Conservation (phyloP, 2,329 filamentous ascomycete genomes). For the Pestalotiopsis sp. region DNA sequence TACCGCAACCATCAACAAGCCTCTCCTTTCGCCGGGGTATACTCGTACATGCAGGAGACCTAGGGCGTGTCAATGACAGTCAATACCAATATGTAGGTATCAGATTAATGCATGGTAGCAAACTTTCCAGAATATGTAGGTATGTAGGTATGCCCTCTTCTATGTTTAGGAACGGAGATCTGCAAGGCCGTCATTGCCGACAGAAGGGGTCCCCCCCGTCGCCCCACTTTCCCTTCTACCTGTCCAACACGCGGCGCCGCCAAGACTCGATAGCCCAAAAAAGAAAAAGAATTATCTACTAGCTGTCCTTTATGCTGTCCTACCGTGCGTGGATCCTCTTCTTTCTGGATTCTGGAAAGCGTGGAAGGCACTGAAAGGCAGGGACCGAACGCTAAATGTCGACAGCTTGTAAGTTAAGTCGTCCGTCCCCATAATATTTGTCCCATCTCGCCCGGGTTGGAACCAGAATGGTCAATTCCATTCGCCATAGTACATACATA, state of each 20-base stretch:
- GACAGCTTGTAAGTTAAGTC: neutral
- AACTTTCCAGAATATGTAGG: neutral
- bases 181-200: neutral
- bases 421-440: neutral
- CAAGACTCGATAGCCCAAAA: neutral
- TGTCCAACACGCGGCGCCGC: neutral
- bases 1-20: too few relatives aligned
- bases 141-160: neutral
- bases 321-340: neutral
- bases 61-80: too few relatives aligned
- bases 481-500: neutral
- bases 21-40: too few relatives aligned
- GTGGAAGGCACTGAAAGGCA: neutral
- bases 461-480: neutral
- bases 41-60: too few relatives aligned
- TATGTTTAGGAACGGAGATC: neutral
- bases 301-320: constrained; percentile 11
- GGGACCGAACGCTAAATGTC: neutral
- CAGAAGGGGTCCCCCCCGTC: neutral
- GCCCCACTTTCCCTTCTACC: neutral
- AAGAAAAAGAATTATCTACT: neutral
- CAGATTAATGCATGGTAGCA: neutral
- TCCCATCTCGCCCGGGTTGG: neutral
- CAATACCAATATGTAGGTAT: neutral
- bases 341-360: neutral